phyloP scores from a whole-genome alignment of 768 basidiomycete genomes.

The Rhodotorula toruloides region DNA sequence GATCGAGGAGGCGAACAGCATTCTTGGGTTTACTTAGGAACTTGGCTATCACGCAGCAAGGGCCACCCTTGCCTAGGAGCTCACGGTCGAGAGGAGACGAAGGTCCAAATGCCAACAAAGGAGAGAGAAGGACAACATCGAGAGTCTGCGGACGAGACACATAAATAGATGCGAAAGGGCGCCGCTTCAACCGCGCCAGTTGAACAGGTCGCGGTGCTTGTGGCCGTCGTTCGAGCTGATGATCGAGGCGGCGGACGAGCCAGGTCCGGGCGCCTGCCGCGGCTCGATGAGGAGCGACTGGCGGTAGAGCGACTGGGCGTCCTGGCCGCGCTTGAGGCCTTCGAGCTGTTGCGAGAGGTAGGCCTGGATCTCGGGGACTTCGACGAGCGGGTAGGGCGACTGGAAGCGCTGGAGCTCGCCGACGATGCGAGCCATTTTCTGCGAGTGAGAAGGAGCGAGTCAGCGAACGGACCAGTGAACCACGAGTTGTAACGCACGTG shows the following conservation, averaged over 20 bases:
- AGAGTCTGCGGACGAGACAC: no score
- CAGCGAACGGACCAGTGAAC: constrained; percentile 59
- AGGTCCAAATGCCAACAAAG: neutral
- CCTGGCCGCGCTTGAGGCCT: constrained; percentile 18
- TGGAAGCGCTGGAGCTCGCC: constrained; percentile 87
- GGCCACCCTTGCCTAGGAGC: no score
- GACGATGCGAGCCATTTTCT: constrained; percentile 44
- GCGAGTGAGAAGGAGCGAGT: neutral
- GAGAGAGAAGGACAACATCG: no score
- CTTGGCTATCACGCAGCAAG: no score
- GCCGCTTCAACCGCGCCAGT: constrained; percentile 24
- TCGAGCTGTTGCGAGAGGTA: constrained; percentile 53
- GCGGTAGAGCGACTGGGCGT: constrained; percentile 32
- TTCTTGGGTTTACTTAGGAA: neutral
- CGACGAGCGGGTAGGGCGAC: constrained; percentile 74
- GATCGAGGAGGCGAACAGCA: constrained; percentile 22
- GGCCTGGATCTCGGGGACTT: constrained; percentile 80
- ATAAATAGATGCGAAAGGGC: no score
- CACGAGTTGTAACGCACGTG: constrained; percentile 76
- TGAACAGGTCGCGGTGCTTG: constrained; percentile 20
- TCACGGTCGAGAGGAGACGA: no score
- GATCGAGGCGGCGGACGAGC: constrained; percentile 10
- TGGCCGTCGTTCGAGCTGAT: neutral
- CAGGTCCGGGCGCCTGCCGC: constrained; percentile 50
- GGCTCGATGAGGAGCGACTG: constrained; percentile 35